Base-by-base conservation (phyloP, 441 rosid species). In the Populus trichocarpa region DNA sequence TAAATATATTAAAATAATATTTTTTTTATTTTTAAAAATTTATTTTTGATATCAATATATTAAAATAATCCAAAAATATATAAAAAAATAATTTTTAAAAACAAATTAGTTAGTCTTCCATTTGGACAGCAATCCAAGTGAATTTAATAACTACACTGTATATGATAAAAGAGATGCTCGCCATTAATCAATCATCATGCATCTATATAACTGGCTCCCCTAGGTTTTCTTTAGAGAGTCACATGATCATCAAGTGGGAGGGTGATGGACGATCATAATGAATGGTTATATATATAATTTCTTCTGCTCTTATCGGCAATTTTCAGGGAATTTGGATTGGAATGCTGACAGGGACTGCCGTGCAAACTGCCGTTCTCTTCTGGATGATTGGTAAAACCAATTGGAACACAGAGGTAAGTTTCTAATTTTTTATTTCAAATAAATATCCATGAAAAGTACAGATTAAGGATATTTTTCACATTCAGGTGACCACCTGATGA, bases 271-370 rank as follows among this genome's bases (percentile, higher is more conserved):
- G 20, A 5, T 4, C 7, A 50, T 50, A 14, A 50, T 50, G 18
- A 50, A 50, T 50, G 57, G 57, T 1, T 50, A 0, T 14, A 16
- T 3, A 14, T 50, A 14, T 50, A 32, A 70, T 28, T 8, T 14
- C 7, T 42, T 70, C 16, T 66, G 67, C 1, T 68, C 12, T 32
- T 69, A n/a, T 28, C 1, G 18, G 4, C 40, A 40, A 36, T 71
- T 33, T 65, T 16, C 78, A 91, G 89, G 92, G 94, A 9, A 88
- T 89, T 72, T 89, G 93, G 90, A 77, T 57, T 3, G 93, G 93
- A 28, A 89, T 90, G 93, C 23, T 87, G 69, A 67, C 75, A 0
- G 92, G 93, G 16, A 88, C 86, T 3, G 75, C 78, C 2, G 71
- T 83, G 2, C 92, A 90, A 30, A 89, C 93, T 0, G 35, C 69